These are phyloP conservation scores for Cladosporium austrohemisphaericum DNA, from an alignment of 2,329 filamentous ascomycete genomes.

Conservation along the genomic window DNA sequence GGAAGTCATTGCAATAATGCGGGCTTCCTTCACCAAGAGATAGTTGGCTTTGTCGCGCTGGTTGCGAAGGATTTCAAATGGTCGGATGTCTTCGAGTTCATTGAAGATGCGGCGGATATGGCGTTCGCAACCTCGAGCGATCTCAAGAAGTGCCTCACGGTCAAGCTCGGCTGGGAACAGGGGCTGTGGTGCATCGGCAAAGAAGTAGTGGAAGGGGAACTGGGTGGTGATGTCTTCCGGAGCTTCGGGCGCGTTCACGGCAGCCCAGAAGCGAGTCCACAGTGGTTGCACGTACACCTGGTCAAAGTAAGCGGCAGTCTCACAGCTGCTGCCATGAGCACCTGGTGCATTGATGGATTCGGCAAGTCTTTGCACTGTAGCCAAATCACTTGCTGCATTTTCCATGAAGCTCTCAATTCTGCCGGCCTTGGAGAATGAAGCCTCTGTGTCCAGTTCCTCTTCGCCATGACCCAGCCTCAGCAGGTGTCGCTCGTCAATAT, in stretches of 20 bases:
- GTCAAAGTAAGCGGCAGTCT: conserved; percentile 96
- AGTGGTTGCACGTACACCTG: conserved; percentile 83
- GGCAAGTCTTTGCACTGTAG: conserved; percentile 82
- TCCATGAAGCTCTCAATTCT: conserved; percentile 93
- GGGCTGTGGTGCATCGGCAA: conserved; percentile 80
- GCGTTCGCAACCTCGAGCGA: conserved; percentile 78
- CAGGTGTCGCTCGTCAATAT: conserved; percentile 93
- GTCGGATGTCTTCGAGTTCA: conserved; percentile 86
- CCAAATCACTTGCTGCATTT: conserved; percentile 72
- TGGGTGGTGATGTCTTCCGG: conserved; percentile 61
- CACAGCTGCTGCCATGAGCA: conserved; percentile 92
- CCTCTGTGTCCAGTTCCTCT: conserved; percentile 82
- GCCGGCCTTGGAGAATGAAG: conserved; percentile 88
- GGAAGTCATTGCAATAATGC: conserved; percentile 97
- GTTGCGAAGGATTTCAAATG: conserved; percentile 87
- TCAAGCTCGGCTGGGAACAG: conserved; percentile 68
- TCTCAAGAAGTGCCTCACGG: conserved; percentile 66
- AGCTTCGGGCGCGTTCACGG: conserved; percentile 51
- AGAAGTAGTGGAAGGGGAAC: conserved; percentile 88
- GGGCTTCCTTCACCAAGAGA: conserved; percentile 89
- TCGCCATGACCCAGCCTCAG: conserved; percentile 91
- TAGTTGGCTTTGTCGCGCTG: conserved; percentile 95
- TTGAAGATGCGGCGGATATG: conserved; percentile 89
- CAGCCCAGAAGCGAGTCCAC: conserved; percentile 80
- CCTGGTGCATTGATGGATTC: conserved; percentile 81